Evolutionary conservation across 331 rosid genomes (phyloP), one percentile per base, ranked within the genome.

Genomic region (Quercus phellos): DNA sequence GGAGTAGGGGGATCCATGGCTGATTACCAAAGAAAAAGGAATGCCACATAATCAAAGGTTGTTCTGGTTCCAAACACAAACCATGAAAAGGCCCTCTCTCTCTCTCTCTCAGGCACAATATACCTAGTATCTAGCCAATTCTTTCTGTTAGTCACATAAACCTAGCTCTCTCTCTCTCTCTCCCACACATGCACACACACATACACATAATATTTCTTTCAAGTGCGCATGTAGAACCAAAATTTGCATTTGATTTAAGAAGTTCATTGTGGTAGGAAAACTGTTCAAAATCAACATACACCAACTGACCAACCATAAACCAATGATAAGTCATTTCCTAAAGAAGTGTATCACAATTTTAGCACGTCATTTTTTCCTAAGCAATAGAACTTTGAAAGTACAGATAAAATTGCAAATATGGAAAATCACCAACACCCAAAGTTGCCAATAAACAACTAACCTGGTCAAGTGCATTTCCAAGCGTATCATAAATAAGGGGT

Each of bases 401-500:
- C 21, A 24, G 51, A 16, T 21, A 19, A 19, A 22, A 68, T 6
- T 38, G 30, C 59, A 17, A n/a, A 68, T 11, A 68, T 3, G 18
- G 51, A 42, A 68, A n/a, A 66, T 51, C 12, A 56, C 35, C 61
- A 17, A 53, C 32, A 64, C 18, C 51, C 16, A 70, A 6, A 55
- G 38, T 22, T 26, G 42, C 30, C 55, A 53, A 70, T 32, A 53
- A 77, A 75, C 78, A 80, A 79, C 94, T 77, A 83, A 95, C 99
- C 97, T 90, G 98, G 83, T 95, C 99, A 79, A 95, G 81, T 78
- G 88, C 97, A 89, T 91, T 88, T 67, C 99, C 98, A 72, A 87
- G 80, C 70, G 85, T 84, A 84, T 95, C 99, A 78, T 92, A 97
- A 84, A 91, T 80, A 79, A 95, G 88, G 55, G 99, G 99, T 76